Conservation (phyloP, 208 protist genomes). For the Vickermania spadyakhi region DNA sequence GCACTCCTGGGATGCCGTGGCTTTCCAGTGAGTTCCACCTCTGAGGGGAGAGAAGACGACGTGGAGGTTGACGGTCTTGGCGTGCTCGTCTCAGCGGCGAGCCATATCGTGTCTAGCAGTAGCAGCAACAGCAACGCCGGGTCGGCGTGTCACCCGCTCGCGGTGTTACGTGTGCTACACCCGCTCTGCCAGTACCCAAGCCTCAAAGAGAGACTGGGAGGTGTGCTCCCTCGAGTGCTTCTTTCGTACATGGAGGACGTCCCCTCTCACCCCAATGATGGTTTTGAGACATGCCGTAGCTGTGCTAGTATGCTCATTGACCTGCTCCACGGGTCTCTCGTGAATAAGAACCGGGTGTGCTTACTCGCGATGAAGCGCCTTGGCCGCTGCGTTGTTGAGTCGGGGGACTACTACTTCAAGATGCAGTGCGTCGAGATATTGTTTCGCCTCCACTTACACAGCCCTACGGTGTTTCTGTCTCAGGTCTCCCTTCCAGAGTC, state of each 20-base stretch:
- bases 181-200: conserved; percentile 24
- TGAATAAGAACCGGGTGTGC: conserved; percentile 67
- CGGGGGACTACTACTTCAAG: conserved; percentile 77
- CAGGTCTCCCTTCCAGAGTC: conserved; percentile 24
- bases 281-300: conserved; percentile 58
- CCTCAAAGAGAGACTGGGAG: conserved; percentile 52
- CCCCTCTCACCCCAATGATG: conserved; percentile 33
- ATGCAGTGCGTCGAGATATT: conserved; percentile 86
- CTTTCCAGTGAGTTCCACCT: too few species aligned
- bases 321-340: conserved; percentile 57
- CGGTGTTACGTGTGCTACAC: conserved; percentile 53
- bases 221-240: conserved; percentile 24
- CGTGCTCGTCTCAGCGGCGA: too few species aligned
- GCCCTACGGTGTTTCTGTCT: conserved; percentile 24
- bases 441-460: conserved; percentile 66
- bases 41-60: too few species aligned
- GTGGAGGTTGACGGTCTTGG: too few species aligned
- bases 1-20: too few species aligned
- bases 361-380: conserved; percentile 30
- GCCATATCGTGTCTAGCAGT: too few species aligned
- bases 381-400: conserved; percentile 28
- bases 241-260: conserved; percentile 42
- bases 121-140: too few species aligned
- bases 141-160: neutral
- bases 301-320: conserved; percentile 73